phyloP scores from a whole-genome alignment of 139 green algal species.

The Chlamydomonas sphaeroides region DNA sequence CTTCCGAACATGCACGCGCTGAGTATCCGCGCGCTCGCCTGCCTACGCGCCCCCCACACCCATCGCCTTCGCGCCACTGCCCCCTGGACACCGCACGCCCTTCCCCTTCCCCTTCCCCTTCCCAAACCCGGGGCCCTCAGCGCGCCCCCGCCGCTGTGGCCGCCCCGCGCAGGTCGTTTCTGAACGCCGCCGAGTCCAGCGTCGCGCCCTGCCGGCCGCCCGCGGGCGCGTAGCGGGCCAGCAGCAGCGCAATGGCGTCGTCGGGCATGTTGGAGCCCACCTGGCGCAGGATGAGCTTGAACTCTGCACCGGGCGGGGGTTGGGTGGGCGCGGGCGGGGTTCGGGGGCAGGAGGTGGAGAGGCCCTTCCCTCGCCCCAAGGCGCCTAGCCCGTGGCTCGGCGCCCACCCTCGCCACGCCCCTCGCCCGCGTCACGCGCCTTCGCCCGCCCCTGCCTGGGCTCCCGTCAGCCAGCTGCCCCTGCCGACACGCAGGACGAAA shows the following conservation, averaged over 20 bases:
- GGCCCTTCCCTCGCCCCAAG: too few relatives aligned
- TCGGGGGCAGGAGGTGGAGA: background rate
- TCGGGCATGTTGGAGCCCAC: slow-evolving; percentile 28
- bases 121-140: background rate
- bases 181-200: slow-evolving; percentile 17
- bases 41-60: too few relatives aligned
- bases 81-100: background rate
- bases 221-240: background rate
- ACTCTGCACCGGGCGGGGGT: background rate
- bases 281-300: slow-evolving; percentile 43
- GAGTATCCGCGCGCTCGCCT: too few relatives aligned
- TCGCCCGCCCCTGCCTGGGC: too few relatives aligned
- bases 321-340: too few relatives aligned
- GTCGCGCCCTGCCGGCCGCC: background rate
- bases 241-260: slow-evolving; percentile 22
- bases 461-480: too few relatives aligned
- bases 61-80: too few relatives aligned
- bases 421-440: too few relatives aligned
- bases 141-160: slow-evolving; percentile 6
- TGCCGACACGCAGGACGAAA: too few relatives aligned
- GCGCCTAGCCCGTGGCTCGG: too few relatives aligned
- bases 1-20: background rate
- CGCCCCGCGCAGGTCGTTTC: slow-evolving; percentile 27
- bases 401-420: too few relatives aligned
- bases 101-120: too few relatives aligned